Conservation (phyloP, 2,329 filamentous ascomycete genomes). For the Pezizomycotina sp. region DNA sequence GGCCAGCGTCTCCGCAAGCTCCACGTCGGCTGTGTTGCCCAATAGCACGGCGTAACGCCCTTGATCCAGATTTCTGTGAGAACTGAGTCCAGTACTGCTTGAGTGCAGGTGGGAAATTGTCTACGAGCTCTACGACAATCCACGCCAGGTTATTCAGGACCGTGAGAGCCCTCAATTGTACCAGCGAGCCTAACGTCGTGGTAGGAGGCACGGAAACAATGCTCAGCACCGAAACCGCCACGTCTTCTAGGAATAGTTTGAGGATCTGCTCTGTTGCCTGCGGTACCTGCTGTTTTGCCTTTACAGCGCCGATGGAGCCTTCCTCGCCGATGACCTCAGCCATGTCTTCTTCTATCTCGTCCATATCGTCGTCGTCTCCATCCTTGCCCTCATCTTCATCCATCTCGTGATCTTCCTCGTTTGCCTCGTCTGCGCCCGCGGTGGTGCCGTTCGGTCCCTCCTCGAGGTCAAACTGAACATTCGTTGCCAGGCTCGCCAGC, state of each 20-base stretch:
- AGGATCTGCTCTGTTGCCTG: slow-evolving; percentile 8
- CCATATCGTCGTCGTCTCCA: slow-evolving; percentile 35
- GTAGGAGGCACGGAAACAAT: too few species aligned
- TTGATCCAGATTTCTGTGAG: slow-evolving; percentile 43
- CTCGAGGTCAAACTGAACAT: too few species aligned
- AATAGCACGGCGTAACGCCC: slow-evolving; percentile 41
- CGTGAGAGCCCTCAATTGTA: slow-evolving; percentile 41
- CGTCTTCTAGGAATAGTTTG: too few species aligned
- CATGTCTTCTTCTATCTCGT: slow-evolving; percentile 47
- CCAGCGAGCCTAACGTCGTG: slow-evolving; percentile 31
- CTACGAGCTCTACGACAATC: slow-evolving; percentile 32
- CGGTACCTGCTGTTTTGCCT: too few species aligned
- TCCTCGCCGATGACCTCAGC: slow-evolving; percentile 41
- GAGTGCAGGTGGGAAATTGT: slow-evolving; percentile 9
- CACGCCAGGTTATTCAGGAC: slow-evolving; percentile 52
- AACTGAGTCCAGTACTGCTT: slow-evolving; percentile 43
- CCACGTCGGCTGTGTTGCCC: slow-evolving; percentile 44
- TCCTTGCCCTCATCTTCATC: slow-evolving; percentile 31
- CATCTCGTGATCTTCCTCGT: slow-evolving; percentile 29
- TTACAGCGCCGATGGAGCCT: slow-evolving; percentile 25
- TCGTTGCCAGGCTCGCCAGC: slow-evolving; percentile 47
- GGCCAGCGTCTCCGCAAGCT: slow-evolving; percentile 45
- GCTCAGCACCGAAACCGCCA: too few species aligned
- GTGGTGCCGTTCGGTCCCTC: slow-evolving; percentile 31
- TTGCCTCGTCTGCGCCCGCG: slow-evolving; percentile 30